A percentile compares a stretch with the other conserved stretches of the same genome.
Conservation (phyloP, 75 land plant genomes). For the Sequoiadendron giganteum region DNA sequence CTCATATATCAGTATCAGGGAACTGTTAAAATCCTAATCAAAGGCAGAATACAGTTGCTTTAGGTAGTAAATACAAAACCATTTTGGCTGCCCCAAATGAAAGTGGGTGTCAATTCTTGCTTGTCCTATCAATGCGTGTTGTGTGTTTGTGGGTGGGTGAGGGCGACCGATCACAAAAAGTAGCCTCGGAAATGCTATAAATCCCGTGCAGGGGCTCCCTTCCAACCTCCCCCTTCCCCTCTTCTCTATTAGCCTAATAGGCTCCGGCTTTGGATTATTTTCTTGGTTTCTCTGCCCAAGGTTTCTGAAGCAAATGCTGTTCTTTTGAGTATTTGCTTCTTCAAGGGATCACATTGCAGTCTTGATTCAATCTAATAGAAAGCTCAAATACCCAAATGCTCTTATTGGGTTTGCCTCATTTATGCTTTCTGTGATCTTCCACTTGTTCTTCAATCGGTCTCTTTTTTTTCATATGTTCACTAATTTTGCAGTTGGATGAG, state of each 20-base stretch:
- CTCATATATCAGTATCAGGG: neutral
- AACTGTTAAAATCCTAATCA: neutral
- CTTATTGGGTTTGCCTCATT: neutral
- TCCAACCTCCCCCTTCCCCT: slow-evolving; percentile 10
- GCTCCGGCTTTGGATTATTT: neutral
- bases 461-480: neutral
- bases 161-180: neutral
- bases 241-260: neutral
- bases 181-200: neutral
- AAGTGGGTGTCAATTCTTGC: slow-evolving; percentile 8
- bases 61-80: neutral
- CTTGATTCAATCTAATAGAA: neutral
- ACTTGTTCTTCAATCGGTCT: neutral
- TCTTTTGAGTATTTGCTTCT: neutral
- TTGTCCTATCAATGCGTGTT: neutral
- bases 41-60: neutral
- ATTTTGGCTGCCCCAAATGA: neutral
- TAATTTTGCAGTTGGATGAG: neutral
- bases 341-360: neutral
- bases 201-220: neutral
- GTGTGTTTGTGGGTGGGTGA: neutral
- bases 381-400: neutral
- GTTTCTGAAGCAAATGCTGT: neutral
- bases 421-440: neutral
- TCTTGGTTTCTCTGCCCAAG: neutral